Percentiles rank a stretch among this genome's conserved stretches.
Conservation (phyloP, 2,329 filamentous ascomycete species). For the Paradendryphiella salina region DNA sequence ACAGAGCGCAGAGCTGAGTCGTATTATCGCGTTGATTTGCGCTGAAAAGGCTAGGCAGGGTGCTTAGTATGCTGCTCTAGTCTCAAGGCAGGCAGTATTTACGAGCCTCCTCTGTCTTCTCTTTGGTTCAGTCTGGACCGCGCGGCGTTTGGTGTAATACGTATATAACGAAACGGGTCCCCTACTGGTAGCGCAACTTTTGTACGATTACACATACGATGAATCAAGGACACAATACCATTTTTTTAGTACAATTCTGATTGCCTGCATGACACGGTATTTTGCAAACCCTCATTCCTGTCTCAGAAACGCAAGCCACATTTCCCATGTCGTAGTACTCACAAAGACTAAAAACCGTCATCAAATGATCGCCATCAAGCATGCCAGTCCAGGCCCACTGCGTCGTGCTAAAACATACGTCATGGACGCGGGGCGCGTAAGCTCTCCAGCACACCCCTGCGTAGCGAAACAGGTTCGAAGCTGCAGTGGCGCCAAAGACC, state of each 20-base stretch:
- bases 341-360: slow-evolving; percentile 6
- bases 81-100: too few species aligned
- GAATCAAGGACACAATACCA: background rate
- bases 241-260: too few species aligned
- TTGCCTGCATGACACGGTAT: background rate
- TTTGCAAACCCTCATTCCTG: background rate
- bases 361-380: slow-evolving; percentile 7
- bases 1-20: slow-evolving; percentile 54
- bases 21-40: slow-evolving; percentile 57
- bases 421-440: slow-evolving; percentile 28
- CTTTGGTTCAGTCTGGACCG: background rate
- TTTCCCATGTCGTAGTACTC: background rate
- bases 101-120: background rate
- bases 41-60: slow-evolving; percentile 58
- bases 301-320: background rate
- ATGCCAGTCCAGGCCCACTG: slow-evolving; percentile 4
- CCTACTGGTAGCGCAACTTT: background rate
- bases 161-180: slow-evolving; percentile 1
- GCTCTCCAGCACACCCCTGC: slow-evolving; percentile 12
- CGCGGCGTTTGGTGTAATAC: background rate
- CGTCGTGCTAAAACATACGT: slow-evolving; percentile 33
- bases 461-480: slow-evolving; percentile 32
- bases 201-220: slow-evolving; percentile 9
- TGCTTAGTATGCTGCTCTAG: slow-evolving; percentile 18
- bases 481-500: slow-evolving; percentile 23